These are phyloP conservation scores for Acer yangbiense DNA, from an alignment of 345 rosid genomes.

Conservation along the genomic window DNA sequence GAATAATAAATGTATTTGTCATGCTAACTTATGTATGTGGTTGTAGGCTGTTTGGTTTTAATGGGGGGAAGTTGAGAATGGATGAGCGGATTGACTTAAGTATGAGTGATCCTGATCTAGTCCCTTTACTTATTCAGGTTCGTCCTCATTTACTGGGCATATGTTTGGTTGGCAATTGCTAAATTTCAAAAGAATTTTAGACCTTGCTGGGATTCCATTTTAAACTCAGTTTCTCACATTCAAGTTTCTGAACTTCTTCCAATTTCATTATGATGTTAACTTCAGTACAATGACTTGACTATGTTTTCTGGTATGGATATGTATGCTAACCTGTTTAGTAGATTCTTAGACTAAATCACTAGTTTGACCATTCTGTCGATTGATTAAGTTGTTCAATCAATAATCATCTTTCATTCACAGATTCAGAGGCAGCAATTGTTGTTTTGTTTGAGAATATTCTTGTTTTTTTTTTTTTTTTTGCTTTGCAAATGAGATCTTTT, in stretches of 20 bases:
- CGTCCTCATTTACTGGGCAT: slow-evolving; percentile 7
- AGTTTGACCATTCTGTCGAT: neutral
- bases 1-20: neutral
- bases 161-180: slow-evolving; percentile 9
- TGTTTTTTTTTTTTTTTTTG: neutral
- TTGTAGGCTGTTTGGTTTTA: slow-evolving; percentile 76
- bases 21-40: slow-evolving; percentile 10
- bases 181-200: neutral
- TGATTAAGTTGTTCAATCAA: neutral
- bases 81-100: slow-evolving; percentile 93
- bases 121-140: slow-evolving; percentile 95
- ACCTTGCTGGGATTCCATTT: neutral
- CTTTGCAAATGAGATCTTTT: neutral
- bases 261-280: neutral
- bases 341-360: neutral
- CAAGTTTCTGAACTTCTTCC: neutral
- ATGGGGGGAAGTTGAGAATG: slow-evolving; percentile 91
- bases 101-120: slow-evolving; percentile 98
- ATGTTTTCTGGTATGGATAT: neutral
- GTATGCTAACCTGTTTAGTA: neutral
- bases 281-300: neutral
- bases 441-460: neutral
- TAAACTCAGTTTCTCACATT: neutral
- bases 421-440: neutral
- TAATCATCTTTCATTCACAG: neutral